These are phyloP conservation scores for Nephelium lappaceum DNA, from an alignment of 345 rosid species.

Conservation along the genomic window DNA sequence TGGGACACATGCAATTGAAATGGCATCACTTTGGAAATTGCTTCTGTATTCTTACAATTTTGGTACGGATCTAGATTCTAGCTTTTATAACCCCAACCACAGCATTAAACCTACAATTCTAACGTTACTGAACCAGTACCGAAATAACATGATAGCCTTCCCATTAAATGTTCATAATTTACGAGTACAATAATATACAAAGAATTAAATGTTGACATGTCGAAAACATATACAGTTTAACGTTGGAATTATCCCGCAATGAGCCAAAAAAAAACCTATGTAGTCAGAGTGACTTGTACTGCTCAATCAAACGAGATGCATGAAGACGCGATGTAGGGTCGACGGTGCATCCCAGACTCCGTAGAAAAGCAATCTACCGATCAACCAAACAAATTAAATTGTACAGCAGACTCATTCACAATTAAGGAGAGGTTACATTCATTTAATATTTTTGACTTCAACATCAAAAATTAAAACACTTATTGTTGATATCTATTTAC, in stretches of 20 bases:
- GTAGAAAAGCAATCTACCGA: conserved; percentile 69
- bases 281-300: conserved; percentile 73
- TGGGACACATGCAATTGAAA: too few relatives aligned
- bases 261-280: background rate
- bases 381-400: background rate
- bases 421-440: too few relatives aligned
- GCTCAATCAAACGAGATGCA: conserved; percentile 88
- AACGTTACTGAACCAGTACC: too few relatives aligned
- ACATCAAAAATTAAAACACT: too few relatives aligned
- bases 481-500: background rate
- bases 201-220: background rate
- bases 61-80: too few relatives aligned
- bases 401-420: background rate
- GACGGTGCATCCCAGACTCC: conserved; percentile 80
- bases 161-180: too few relatives aligned
- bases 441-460: background rate
- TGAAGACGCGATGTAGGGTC: conserved; percentile 88
- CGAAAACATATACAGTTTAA: background rate
- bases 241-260: background rate
- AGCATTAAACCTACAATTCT: too few relatives aligned
- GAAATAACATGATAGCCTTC: too few relatives aligned
- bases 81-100: too few relatives aligned
- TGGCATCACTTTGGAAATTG: too few relatives aligned
- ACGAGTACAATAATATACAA: background rate
- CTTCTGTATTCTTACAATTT: too few relatives aligned